phyloP scores from a whole-genome alignment of 164 flowering plant genomes.

The Tetrastigma voinierianum region DNA sequence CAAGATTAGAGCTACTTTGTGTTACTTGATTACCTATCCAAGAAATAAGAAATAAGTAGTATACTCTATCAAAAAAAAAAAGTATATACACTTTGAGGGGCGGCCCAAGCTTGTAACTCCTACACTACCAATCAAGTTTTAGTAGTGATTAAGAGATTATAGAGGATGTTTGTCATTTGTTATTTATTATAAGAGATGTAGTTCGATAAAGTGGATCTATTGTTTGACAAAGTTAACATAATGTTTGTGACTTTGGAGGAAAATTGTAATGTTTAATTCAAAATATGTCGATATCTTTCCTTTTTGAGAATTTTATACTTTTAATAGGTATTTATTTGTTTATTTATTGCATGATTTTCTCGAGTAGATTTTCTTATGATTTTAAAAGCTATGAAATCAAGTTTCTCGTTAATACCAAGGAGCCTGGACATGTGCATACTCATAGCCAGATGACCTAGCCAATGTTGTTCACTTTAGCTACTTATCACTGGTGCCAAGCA shows the following conservation, averaged over 20 bases:
- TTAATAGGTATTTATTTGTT: conserved; percentile 71
- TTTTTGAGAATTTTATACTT: conserved; percentile 92
- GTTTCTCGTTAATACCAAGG: neutral
- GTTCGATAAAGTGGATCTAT: neutral
- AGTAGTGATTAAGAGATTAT: too few species aligned
- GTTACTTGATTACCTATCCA: too few species aligned
- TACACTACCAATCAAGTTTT: too few species aligned
- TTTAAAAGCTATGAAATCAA: too few species aligned
- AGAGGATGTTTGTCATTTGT: too few species aligned
- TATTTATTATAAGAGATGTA: too few species aligned
- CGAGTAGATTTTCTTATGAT: neutral
- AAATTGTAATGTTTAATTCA: conserved; percentile 83
- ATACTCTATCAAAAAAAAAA: too few species aligned
- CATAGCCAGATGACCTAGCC: conserved; percentile 82
- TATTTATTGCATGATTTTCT: neutral
- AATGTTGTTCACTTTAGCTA: conserved; percentile 92
- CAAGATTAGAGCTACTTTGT: too few species aligned
- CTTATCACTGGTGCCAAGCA: conserved; percentile 99
- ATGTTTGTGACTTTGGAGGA: conserved; percentile 96
- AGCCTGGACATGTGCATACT: too few species aligned
- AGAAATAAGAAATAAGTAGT: too few species aligned
- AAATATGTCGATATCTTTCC: conserved; percentile 85
- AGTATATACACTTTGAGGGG: too few species aligned
- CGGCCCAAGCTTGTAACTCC: too few species aligned
- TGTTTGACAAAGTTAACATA: conserved; percentile 70